A percentile compares a stretch with the other conserved stretches of the same genome.
Evolutionary conservation across 345 rosid genomes (phyloP).

Genomic region (Firmiana major): DNA sequence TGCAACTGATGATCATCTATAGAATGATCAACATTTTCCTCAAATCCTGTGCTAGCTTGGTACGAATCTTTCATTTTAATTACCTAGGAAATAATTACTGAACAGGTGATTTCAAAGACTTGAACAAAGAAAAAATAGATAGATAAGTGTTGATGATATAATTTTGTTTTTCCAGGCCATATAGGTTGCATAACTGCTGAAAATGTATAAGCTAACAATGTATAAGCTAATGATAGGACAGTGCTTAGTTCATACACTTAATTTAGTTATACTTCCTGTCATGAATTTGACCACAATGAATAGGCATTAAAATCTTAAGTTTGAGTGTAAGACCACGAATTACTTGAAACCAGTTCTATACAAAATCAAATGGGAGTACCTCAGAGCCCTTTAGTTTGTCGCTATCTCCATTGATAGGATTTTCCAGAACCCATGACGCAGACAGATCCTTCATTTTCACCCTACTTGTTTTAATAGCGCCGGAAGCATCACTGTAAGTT

Average conservation of each 20-base stretch:
- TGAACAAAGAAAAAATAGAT: neutral
- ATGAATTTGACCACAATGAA: neutral
- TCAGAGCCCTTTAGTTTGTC: constrained; percentile 37
- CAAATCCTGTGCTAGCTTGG: constrained; percentile 28
- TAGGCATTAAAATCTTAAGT: neutral
- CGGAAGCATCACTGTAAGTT: constrained; percentile 71
- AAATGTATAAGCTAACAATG: constrained; percentile 1
- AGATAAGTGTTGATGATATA: neutral
- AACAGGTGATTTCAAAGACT: constrained; percentile 9
- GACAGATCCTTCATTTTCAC: constrained; percentile 88
- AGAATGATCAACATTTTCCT: constrained; percentile 31
- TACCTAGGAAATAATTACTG: constrained; percentile 26
- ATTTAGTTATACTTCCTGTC: neutral
- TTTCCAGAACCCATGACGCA: constrained; percentile 83
- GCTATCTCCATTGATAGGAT: constrained; percentile 40
- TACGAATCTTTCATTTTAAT: constrained; percentile 33
- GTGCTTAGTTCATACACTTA: neutral
- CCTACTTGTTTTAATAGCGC: constrained; percentile 52
- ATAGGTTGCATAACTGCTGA: neutral
- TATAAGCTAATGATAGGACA: neutral
- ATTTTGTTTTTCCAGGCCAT: neutral
- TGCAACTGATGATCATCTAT: constrained; percentile 25
- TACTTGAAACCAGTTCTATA: neutral
- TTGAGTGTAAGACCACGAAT: neutral
- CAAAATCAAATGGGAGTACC: constrained; percentile 37